These are phyloP conservation scores for Ramalina intermedia DNA, from an alignment of 495 filamentous ascomycete species.

Conservation along the genomic window DNA sequence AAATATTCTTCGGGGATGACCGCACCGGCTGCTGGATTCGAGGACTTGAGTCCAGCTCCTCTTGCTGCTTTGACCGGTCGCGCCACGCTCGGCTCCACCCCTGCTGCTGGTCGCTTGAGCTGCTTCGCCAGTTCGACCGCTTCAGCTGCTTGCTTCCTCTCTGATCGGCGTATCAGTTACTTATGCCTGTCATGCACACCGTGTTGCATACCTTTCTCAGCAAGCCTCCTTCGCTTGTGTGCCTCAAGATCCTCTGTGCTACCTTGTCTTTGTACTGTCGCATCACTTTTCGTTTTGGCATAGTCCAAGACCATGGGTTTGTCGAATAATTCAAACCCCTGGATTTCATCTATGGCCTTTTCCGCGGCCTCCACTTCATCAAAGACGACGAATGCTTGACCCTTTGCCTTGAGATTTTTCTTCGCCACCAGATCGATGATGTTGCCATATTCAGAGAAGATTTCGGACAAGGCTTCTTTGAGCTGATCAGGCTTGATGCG, in stretches of 20 bases:
- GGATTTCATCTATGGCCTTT: conserved; percentile 73
- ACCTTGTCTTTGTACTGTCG: conserved; percentile 59
- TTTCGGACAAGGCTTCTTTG: conserved; percentile 53
- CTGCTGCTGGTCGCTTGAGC: conserved; percentile 55
- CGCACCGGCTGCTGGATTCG: conserved; percentile 47
- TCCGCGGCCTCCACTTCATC: conserved; percentile 61
- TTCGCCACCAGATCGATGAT: conserved; percentile 89
- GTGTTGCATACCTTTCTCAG: conserved; percentile 65
- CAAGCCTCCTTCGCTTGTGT: conserved; percentile 73
- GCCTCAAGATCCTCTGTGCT: conserved; percentile 69
- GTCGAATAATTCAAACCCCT: conserved; percentile 88
- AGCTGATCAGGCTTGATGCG: conserved; percentile 70
- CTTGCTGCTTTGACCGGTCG: conserved; percentile 60
- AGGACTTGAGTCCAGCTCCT: conserved; percentile 71
- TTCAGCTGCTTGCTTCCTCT: conserved; percentile 82
- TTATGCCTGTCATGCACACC: neutral
- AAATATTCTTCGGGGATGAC: conserved; percentile 94
- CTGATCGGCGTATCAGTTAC: conserved; percentile 27
- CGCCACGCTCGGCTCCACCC: conserved; percentile 32
- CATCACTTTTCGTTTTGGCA: conserved; percentile 77
- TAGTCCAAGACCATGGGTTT: conserved; percentile 84
- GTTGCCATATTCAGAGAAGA: conserved; percentile 85
- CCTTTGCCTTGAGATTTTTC: conserved; percentile 79
- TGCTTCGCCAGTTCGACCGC: conserved; percentile 70
- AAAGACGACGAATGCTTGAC: conserved; percentile 94